phyloP scores from a whole-genome alignment of 345 rosid genomes.

The Lepidium didymum region DNA sequence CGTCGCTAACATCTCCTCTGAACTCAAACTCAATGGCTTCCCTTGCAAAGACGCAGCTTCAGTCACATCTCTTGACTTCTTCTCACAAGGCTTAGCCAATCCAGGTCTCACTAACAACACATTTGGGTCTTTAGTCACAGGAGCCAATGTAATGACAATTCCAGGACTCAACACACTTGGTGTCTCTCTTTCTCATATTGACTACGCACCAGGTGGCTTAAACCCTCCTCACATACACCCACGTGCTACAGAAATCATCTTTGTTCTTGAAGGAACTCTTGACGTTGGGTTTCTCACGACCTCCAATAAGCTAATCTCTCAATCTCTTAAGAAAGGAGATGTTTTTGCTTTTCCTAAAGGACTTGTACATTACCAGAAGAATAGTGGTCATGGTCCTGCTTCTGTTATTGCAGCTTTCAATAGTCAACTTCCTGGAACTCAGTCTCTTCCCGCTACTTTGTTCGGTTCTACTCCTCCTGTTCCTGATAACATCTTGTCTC shows the following conservation, averaged over 20 bases:
- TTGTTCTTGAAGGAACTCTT: slow-evolving; percentile 44
- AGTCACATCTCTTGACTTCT: slow-evolving; percentile 40
- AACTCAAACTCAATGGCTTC: slow-evolving; percentile 42
- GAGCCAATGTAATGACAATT: slow-evolving; percentile 37
- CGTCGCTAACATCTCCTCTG: slow-evolving; percentile 54
- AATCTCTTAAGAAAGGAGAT: slow-evolving; percentile 43
- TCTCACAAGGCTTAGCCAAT: slow-evolving; percentile 31
- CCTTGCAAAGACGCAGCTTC: slow-evolving; percentile 40
- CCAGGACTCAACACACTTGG: slow-evolving; percentile 69
- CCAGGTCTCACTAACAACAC: slow-evolving; percentile 44
- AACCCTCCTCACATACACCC: slow-evolving; percentile 76
- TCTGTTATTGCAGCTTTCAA: slow-evolving; percentile 46
- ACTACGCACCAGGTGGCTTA: slow-evolving; percentile 46
- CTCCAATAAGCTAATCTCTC: slow-evolving; percentile 34
- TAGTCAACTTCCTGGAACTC: slow-evolving; percentile 57
- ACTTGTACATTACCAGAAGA: slow-evolving; percentile 53
- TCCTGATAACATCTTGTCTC: slow-evolving; percentile 38
- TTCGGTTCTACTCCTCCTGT: slow-evolving; percentile 37
- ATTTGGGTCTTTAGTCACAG: slow-evolving; percentile 32
- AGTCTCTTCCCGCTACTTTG: slow-evolving; percentile 34
- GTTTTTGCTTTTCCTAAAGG: slow-evolving; percentile 50
- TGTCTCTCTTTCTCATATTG: slow-evolving; percentile 48
- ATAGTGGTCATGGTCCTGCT: slow-evolving; percentile 33
- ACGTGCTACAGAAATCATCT: slow-evolving; percentile 46
- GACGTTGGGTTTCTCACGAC: slow-evolving; percentile 56